Percentiles rank a stretch among this genome's conserved stretches.
Conservation (phyloP, 768 basidiomycete genomes). For the Psilocybe subaeruginosa region DNA sequence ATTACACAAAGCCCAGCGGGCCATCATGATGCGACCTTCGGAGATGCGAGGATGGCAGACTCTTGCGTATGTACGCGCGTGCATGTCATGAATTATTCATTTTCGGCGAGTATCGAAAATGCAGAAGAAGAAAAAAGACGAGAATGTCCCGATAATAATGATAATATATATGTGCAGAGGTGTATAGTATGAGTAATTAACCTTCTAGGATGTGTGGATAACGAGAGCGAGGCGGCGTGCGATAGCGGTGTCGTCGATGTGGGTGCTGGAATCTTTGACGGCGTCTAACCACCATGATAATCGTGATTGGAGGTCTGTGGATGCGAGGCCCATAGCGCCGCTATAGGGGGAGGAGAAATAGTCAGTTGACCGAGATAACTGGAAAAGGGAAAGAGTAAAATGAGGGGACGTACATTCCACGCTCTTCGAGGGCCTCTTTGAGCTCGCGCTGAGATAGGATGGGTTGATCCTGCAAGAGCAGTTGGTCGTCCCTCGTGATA, state of each 20-base stretch:
- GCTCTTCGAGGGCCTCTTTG: constrained; percentile 69
- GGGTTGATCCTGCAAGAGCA: constrained; percentile 54
- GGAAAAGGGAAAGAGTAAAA: not conserved
- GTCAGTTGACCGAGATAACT: not conserved
- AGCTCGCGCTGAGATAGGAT: constrained; percentile 59
- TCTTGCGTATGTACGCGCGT: constrained; percentile 54
- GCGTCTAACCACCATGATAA: constrained; percentile 70
- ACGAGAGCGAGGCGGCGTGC: constrained; percentile 57
- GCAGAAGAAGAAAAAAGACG: not conserved
- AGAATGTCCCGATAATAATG: constrained; percentile 1
- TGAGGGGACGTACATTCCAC: constrained; percentile 61
- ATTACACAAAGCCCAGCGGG: constrained; percentile 57
- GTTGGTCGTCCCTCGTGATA: constrained; percentile 63
- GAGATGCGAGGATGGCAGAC: constrained; percentile 57
- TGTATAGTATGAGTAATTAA: constrained; percentile 2
- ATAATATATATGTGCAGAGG: constrained; percentile 14
- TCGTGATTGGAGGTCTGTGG: constrained; percentile 49
- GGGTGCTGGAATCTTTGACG: constrained; percentile 32
- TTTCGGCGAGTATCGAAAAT: not conserved
- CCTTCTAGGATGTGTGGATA: constrained; percentile 25
- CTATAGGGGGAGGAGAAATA: constrained; percentile 6
- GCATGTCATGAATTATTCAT: not conserved
- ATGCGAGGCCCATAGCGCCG: constrained; percentile 39
- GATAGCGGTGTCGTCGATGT: constrained; percentile 37
- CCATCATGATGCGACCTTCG: constrained; percentile 64